These are phyloP conservation scores for Amniculicola lignicola DNA, from an alignment of 495 filamentous ascomycete species.

Conservation along the genomic window DNA sequence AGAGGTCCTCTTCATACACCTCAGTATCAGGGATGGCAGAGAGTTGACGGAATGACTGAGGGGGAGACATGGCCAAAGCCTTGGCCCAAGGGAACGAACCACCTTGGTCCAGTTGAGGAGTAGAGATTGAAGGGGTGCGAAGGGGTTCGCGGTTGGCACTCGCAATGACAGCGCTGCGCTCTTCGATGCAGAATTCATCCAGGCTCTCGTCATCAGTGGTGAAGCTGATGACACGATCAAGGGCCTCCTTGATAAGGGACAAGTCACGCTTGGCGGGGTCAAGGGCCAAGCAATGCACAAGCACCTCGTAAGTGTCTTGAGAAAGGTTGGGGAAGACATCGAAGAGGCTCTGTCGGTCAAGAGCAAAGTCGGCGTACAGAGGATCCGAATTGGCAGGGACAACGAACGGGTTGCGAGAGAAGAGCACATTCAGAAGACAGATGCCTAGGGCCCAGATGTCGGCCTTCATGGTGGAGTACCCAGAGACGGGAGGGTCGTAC, in stretches of 20 bases:
- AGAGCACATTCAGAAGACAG: constrained; percentile 92
- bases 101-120: constrained; percentile 71
- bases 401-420: constrained; percentile 91
- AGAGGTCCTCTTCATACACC: constrained; percentile 83
- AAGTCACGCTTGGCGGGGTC: constrained; percentile 89
- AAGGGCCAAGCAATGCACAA: constrained; percentile 80
- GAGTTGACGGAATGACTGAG: constrained; percentile 74
- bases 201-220: constrained; percentile 87
- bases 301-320: constrained; percentile 91
- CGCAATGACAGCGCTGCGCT: constrained; percentile 66
- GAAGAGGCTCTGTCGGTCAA: constrained; percentile 90
- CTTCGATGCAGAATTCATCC: constrained; percentile 90
- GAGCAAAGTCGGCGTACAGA: constrained; percentile 85
- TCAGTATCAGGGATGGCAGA: constrained; percentile 78
- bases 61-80: constrained; percentile 74
- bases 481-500: constrained; percentile 77
- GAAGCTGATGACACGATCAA: constrained; percentile 79
- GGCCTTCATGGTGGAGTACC: constrained; percentile 90
- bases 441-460: constrained; percentile 97
- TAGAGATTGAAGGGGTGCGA: constrained; percentile 91
- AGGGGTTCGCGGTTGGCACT: constrained; percentile 92
- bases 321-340: constrained; percentile 99
- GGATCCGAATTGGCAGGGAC: constrained; percentile 81
- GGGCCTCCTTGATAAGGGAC: constrained; percentile 66
- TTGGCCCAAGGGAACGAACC: constrained; percentile 95